These are phyloP conservation scores for Scheffersomyces illinoinensis DNA, from an alignment of 1,139 yeast genomes.

Conservation along the genomic window DNA sequence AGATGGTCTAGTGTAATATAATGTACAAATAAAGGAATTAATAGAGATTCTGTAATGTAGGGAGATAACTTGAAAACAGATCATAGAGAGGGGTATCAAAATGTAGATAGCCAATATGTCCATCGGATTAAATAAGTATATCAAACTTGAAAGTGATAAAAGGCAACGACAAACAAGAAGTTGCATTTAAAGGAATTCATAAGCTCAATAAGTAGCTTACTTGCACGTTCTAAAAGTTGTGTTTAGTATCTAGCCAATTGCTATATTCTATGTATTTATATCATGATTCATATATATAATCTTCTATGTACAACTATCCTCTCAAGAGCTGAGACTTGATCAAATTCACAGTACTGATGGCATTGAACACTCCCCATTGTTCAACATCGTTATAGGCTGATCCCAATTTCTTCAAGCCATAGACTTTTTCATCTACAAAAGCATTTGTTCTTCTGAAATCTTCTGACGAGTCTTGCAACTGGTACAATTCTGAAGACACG, in stretches of 20 bases:
- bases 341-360: constrained; percentile 65
- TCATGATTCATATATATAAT: background rate
- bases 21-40: background rate
- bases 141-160: too few relatives aligned
- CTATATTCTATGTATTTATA: background rate
- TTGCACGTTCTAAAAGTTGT: background rate
- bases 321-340: constrained; percentile 68
- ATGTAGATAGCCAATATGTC: too few relatives aligned
- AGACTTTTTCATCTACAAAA: constrained; percentile 64
- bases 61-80: background rate
- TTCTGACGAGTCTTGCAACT: constrained; percentile 72
- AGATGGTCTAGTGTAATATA: constrained; percentile 9
- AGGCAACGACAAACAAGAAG: background rate
- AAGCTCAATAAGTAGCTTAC: background rate
- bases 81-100: background rate
- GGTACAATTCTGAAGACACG: constrained; percentile 73
- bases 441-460: constrained; percentile 57
- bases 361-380: constrained; percentile 77
- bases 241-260: background rate
- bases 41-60: background rate
- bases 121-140: too few relatives aligned
- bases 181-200: background rate
- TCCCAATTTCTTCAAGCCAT: constrained; percentile 57
- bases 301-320: constrained; percentile 39
- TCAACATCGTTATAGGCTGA: constrained; percentile 60